Percentiles rank a stretch among this genome's conserved stretches.
Conservation (phyloP, 805 yeast genomes). For the Vanderwaltozyma verrucispora region DNA sequence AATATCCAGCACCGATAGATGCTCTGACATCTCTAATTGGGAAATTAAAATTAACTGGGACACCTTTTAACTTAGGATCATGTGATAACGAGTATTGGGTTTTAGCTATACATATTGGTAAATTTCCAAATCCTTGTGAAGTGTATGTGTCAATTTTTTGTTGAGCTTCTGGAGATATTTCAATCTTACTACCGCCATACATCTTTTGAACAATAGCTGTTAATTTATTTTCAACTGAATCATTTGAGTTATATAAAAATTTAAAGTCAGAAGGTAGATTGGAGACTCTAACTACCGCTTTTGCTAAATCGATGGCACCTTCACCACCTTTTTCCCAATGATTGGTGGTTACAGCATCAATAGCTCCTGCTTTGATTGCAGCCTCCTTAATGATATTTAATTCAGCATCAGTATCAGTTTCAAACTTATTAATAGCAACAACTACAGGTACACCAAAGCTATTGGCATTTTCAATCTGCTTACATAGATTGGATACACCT, state of each 20-base stretch:
- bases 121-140: conserved; percentile 75
- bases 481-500: conserved; percentile 82
- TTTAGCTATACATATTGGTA: conserved; percentile 95
- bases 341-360: conserved; percentile 78
- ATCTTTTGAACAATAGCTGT: conserved; percentile 69
- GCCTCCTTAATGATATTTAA: conserved; percentile 69
- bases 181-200: conserved; percentile 88
- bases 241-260: conserved; percentile 60
- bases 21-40: conserved; percentile 93
- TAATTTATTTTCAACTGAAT: conserved; percentile 71
- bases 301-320: conserved; percentile 79
- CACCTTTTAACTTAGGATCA: conserved; percentile 88
- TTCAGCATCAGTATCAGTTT: conserved; percentile 72
- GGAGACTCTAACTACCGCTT: conserved; percentile 70
- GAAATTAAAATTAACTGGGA: conserved; percentile 85
- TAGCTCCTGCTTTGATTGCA: conserved; percentile 85
- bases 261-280: conserved; percentile 39
- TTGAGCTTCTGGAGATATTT: conserved; percentile 71
- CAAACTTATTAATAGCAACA: conserved; percentile 86
- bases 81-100: conserved; percentile 95
- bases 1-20: conserved; percentile 92
- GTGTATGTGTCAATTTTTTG: conserved; percentile 74
- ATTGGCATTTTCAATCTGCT: conserved; percentile 80
- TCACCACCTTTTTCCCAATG: conserved; percentile 96
- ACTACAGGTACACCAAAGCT: conserved; percentile 85